Evolutionary conservation across 371 early-diverging fungal species (phyloP).

Genomic region (Caulochytrium protostelioides): DNA sequence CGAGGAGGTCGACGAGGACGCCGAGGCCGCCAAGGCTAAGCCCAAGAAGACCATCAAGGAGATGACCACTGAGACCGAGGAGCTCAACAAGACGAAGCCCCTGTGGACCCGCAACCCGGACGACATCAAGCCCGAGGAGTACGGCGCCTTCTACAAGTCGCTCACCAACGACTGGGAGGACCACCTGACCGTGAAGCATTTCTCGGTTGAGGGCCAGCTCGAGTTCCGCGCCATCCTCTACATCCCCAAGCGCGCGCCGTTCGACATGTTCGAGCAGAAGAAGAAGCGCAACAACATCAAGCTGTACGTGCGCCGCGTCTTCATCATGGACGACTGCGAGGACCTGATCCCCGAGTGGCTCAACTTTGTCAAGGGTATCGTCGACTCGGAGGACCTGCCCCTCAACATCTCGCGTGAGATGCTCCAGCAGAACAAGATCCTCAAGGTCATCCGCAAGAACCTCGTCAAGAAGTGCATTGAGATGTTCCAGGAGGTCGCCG

Average conservation of each 20-base stretch:
- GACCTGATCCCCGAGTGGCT: conserved; percentile 80
- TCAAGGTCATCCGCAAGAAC: conserved; percentile 85
- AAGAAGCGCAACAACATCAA: conserved; percentile 87
- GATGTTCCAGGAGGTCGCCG: conserved; percentile 67
- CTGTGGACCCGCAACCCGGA: conserved; percentile 87
- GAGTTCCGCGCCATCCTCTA: conserved; percentile 83
- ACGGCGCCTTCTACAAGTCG: conserved; percentile 80
- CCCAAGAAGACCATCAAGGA: conserved; percentile 58
- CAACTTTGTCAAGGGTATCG: conserved; percentile 54
- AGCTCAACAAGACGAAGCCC: conserved; percentile 81
- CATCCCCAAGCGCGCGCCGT: conserved; percentile 69
- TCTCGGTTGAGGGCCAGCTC: conserved; percentile 78
- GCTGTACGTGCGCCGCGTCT: conserved; percentile 86
- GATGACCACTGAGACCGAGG: conserved; percentile 49
- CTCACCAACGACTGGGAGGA: conserved; percentile 91
- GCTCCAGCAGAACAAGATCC: conserved; percentile 82
- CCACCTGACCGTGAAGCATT: conserved; percentile 75
- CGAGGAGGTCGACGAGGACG: conserved; percentile 42
- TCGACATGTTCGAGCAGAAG: conserved; percentile 70
- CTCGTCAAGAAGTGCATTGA: conserved; percentile 80
- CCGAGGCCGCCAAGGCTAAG: conserved; percentile 38
- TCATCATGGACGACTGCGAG: conserved; percentile 90
- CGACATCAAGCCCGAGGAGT: conserved; percentile 72
- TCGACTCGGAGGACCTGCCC: conserved; percentile 88
- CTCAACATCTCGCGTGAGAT: conserved; percentile 92